phyloP scores from a whole-genome alignment of 495 filamentous ascomycete genomes.

The Pyrenula massariospora region DNA sequence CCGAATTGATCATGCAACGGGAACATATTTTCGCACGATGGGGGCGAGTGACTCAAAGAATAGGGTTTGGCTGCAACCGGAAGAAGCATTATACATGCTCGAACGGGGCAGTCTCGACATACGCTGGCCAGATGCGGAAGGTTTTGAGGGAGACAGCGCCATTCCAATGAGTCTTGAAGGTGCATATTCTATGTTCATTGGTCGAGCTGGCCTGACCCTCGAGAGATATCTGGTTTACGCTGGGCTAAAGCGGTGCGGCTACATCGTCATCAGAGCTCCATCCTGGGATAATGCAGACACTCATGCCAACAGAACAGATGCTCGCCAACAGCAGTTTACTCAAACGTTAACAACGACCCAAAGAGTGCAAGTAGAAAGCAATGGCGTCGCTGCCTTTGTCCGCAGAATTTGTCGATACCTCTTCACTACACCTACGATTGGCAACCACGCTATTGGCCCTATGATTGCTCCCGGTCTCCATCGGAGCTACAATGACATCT shows the following conservation, averaged over 20 bases:
- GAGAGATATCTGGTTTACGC: conserved; percentile 82
- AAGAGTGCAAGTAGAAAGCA: conserved; percentile 2
- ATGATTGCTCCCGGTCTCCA: conserved; percentile 67
- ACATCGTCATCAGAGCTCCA: conserved; percentile 61
- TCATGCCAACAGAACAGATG: neutral
- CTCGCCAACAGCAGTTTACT: conserved; percentile 3
- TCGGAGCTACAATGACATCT: conserved; percentile 69
- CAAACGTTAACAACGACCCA: neutral
- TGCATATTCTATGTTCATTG: conserved; percentile 71
- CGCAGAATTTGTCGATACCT: conserved; percentile 24
- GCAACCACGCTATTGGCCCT: conserved; percentile 39
- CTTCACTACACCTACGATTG: neutral
- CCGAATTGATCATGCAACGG: conserved; percentile 21
- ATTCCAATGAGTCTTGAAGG: conserved; percentile 83
- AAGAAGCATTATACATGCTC: conserved; percentile 80
- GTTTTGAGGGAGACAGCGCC: conserved; percentile 5
- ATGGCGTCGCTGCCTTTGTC: conserved; percentile 23
- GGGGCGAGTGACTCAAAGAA: conserved; percentile 44
- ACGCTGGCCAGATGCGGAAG: conserved; percentile 50
- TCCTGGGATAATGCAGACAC: conserved; percentile 28
- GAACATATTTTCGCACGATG: conserved; percentile 43
- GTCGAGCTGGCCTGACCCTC: conserved; percentile 50
- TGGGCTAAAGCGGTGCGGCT: conserved; percentile 72
- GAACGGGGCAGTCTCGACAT: conserved; percentile 80
- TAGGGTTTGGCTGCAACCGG: conserved; percentile 72